A percentile compares a stretch with the other conserved stretches of the same genome.
Evolutionary conservation across 352 stramenopile species (phyloP).

Genomic region (Globisporangium mamillatum): DNA sequence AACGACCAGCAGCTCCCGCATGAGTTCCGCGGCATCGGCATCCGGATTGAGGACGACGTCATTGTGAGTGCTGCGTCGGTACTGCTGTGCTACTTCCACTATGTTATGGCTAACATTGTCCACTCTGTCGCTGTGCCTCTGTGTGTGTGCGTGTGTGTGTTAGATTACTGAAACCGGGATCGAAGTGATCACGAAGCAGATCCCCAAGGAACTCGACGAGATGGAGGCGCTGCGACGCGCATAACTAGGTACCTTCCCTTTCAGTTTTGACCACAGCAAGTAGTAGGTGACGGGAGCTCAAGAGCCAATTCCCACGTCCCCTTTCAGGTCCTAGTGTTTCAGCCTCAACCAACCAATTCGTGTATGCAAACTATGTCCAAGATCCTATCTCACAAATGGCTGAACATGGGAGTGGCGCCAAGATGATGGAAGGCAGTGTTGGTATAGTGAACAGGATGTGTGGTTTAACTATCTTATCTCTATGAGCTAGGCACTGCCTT

Average conservation of each 20-base stretch:
- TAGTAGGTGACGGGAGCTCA: not conserved
- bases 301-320: not conserved
- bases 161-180: slow-evolving; percentile 77
- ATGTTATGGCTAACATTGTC: not conserved
- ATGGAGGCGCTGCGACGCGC: slow-evolving; percentile 55
- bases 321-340: too few species aligned
- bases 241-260: not conserved
- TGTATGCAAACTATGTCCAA: not conserved
- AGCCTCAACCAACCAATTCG: too few species aligned
- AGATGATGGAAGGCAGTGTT: not conserved
- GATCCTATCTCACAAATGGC: not conserved
- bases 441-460: not conserved
- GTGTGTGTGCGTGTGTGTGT: slow-evolving; percentile 4
- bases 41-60: slow-evolving; percentile 86
- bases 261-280: not conserved
- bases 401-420: not conserved
- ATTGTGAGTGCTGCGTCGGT: slow-evolving; percentile 41
- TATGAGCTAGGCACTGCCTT: not conserved
- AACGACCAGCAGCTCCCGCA: slow-evolving; percentile 57
- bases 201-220: slow-evolving; percentile 68
- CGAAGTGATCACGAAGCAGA: slow-evolving; percentile 62
- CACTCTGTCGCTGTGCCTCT: not conserved
- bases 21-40: slow-evolving; percentile 80
- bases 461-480: not conserved
- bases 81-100: not conserved